These are phyloP conservation scores for Phoma sp. DNA, from an alignment of 2,329 filamentous ascomycete genomes.

Conservation along the genomic window DNA sequence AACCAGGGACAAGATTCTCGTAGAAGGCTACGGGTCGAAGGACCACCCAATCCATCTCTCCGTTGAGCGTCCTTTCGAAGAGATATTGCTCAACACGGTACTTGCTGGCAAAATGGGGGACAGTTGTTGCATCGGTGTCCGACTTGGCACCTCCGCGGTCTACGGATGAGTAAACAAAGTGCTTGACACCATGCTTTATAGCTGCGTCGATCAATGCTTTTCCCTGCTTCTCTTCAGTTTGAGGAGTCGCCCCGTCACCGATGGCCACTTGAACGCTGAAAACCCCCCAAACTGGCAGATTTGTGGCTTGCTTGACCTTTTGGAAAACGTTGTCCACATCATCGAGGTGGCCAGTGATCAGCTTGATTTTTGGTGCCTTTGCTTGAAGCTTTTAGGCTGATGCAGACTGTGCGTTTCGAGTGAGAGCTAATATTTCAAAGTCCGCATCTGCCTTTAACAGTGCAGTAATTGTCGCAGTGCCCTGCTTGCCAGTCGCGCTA, in stretches of 20 bases:
- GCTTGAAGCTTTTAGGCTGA: constrained; percentile 57
- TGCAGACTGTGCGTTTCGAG: constrained; percentile 57
- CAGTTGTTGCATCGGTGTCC: constrained; percentile 58
- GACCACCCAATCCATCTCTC: constrained; percentile 63
- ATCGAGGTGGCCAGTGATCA: constrained; percentile 63
- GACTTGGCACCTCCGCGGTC: constrained; percentile 50
- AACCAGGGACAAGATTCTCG: constrained; percentile 59
- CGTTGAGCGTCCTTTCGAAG: constrained; percentile 40
- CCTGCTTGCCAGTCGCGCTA: constrained; percentile 56
- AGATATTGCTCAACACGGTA: constrained; percentile 67
- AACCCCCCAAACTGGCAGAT: constrained; percentile 39
- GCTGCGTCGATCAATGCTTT: constrained; percentile 47
- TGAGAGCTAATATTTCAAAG: constrained; percentile 63
- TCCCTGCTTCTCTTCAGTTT: constrained; percentile 45
- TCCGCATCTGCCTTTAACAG: constrained; percentile 43
- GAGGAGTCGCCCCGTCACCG: constrained; percentile 7
- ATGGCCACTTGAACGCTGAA: constrained; percentile 40
- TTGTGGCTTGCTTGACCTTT: constrained; percentile 46
- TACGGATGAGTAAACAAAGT: constrained; percentile 48
- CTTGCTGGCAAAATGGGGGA: constrained; percentile 69
- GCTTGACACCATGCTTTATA: constrained; percentile 36
- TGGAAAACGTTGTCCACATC: constrained; percentile 58
- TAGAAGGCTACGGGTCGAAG: constrained; percentile 67
- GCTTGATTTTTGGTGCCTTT: constrained; percentile 56
- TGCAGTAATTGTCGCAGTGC: constrained; percentile 50